These are phyloP conservation scores for Ceratocystis destructans DNA, from an alignment of 2,329 filamentous ascomycete genomes.

Conservation along the genomic window DNA sequence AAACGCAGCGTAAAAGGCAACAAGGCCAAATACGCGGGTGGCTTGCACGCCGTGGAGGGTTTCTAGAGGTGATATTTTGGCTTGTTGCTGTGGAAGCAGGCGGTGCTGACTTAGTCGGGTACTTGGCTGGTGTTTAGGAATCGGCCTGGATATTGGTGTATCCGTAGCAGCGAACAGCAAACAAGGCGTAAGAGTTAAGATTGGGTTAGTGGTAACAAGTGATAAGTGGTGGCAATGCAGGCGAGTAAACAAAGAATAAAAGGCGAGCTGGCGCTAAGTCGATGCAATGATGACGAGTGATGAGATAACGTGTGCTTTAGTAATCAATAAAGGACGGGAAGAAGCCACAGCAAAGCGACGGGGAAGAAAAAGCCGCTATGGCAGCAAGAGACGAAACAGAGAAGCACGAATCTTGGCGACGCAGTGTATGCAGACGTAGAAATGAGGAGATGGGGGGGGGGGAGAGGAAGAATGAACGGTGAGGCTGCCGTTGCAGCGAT, in stretches of 20 bases:
- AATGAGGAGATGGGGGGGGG: not conserved
- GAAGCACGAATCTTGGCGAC: not conserved
- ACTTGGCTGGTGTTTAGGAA: not conserved
- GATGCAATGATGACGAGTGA: not conserved
- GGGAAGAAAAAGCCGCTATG: not conserved
- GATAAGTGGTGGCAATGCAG: not conserved
- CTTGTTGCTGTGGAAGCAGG: slow-evolving; percentile 1
- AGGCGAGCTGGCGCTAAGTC: not conserved
- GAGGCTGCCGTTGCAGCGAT: not conserved
- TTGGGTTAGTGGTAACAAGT: not conserved
- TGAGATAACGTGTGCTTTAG: not conserved
- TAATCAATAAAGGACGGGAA: not conserved
- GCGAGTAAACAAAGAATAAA: not conserved
- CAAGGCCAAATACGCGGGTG: not conserved
- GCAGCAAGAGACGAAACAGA: not conserved
- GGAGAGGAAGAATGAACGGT: not conserved
- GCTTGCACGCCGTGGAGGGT: not conserved
- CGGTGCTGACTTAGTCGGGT: not conserved
- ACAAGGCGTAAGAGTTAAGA: not conserved
- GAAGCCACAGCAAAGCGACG: not conserved
- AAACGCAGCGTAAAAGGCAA: not conserved
- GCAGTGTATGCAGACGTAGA: not conserved
- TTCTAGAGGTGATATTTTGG: not conserved
- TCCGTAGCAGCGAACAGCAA: not conserved
- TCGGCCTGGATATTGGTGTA: not conserved